Evolutionary conservation across 331 rosid genomes (phyloP).

Genomic region (Erythrophleum ivorense): DNA sequence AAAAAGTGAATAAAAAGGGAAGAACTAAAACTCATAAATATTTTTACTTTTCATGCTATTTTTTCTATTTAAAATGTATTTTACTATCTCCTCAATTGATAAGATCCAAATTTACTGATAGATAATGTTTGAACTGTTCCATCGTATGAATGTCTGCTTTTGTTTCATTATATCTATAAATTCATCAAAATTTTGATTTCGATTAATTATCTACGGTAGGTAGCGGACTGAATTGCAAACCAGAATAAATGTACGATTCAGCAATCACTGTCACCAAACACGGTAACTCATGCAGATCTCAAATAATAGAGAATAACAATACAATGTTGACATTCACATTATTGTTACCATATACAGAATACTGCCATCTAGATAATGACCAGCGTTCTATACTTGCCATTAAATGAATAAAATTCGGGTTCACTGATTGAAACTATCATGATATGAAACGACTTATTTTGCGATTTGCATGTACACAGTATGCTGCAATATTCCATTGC

Average conservation of each 20-base stretch:
- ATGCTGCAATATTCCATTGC: conserved; percentile 14
- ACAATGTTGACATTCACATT: conserved; percentile 21
- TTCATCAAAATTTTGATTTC: background rate
- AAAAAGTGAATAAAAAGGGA: no score
- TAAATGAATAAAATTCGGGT: background rate
- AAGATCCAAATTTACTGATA: no score
- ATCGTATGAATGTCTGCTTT: background rate
- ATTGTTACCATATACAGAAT: conserved; percentile 9
- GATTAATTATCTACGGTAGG: background rate
- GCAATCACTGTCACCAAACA: background rate
- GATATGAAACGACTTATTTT: conserved; percentile 9
- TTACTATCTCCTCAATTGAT: no score
- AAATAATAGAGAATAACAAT: background rate
- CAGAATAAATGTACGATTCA: background rate
- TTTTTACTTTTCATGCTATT: no score
- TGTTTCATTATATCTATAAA: background rate
- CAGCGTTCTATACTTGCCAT: conserved; percentile 7
- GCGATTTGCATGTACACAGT: background rate
- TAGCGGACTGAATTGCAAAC: background rate
- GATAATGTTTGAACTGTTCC: background rate
- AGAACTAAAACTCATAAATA: no score
- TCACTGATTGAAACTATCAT: conserved; percentile 24
- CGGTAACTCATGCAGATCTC: background rate
- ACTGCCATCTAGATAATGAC: background rate
- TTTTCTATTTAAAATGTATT: no score